Evolutionary conservation across 208 protist genomes (phyloP).

Genomic region (Leishmania guyanensis): DNA sequence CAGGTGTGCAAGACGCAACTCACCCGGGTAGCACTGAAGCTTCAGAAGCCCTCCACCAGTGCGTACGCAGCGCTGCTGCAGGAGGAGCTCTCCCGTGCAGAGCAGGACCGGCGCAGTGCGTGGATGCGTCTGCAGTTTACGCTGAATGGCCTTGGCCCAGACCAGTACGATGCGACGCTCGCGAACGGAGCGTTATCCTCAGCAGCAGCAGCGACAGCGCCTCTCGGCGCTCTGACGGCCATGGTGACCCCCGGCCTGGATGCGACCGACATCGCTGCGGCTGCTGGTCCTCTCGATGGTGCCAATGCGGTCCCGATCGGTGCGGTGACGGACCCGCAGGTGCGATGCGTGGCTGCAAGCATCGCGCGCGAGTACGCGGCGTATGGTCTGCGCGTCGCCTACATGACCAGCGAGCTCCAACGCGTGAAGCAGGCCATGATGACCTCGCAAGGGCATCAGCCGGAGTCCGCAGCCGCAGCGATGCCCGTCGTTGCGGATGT

Average conservation of each 20-base stretch:
- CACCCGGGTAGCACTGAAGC: slow-evolving; percentile 38
- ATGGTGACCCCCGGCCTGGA: background rate
- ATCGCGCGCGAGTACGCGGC: slow-evolving; percentile 32
- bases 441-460: background rate
- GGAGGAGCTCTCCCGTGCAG: slow-evolving; percentile 34
- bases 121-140: slow-evolving; percentile 39
- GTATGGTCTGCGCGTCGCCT: slow-evolving; percentile 19
- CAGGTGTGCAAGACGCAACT: slow-evolving; percentile 32
- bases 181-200: background rate
- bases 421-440: slow-evolving; percentile 13
- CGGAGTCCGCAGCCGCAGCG: background rate
- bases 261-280: background rate
- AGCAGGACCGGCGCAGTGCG: slow-evolving; percentile 28
- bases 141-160: slow-evolving; percentile 29
- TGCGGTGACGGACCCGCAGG: slow-evolving; percentile 22
- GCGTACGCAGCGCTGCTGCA: slow-evolving; percentile 41
- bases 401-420: slow-evolving; percentile 21
- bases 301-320: slow-evolving; percentile 11
- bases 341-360: slow-evolving; percentile 8
- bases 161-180: slow-evolving; percentile 30
- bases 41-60: slow-evolving; percentile 42
- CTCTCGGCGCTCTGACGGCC: background rate
- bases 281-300: background rate
- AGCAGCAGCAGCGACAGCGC: background rate
- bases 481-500: background rate